phyloP scores from a whole-genome alignment of 2,329 filamentous ascomycete species.

The Dothideomycetes sp. region DNA sequence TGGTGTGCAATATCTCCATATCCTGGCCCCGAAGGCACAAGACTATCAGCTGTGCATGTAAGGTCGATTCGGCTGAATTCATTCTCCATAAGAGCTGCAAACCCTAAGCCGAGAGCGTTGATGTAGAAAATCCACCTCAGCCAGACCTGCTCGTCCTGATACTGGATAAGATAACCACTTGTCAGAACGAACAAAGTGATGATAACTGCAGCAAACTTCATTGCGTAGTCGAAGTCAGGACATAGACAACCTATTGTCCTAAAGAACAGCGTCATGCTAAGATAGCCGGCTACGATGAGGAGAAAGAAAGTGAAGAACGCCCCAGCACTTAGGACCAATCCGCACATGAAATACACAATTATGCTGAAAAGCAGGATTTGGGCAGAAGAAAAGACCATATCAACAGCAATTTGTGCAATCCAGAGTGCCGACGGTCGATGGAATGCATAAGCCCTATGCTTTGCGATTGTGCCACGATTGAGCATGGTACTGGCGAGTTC shows the following conservation, averaged over 20 bases:
- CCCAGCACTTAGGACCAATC: constrained; percentile 55
- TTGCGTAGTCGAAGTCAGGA: constrained; percentile 74
- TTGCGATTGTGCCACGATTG: constrained; percentile 67
- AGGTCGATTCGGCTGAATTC: constrained; percentile 64
- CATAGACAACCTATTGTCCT: constrained; percentile 63
- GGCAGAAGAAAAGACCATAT: constrained; percentile 54
- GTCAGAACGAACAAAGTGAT: constrained; percentile 77
- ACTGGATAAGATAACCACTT: constrained; percentile 75
- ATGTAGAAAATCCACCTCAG: constrained; percentile 71
- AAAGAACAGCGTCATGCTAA: constrained; percentile 66
- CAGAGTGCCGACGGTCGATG: constrained; percentile 72
- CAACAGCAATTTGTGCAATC: constrained; percentile 73
- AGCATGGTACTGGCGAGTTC: constrained; percentile 68
- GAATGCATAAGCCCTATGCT: constrained; percentile 74
- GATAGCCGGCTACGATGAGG: constrained; percentile 22
- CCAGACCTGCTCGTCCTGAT: constrained; percentile 63
- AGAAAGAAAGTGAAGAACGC: constrained; percentile 67
- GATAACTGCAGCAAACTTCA: constrained; percentile 65
- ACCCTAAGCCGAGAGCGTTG: constrained; percentile 63
- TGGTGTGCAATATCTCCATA: constrained; percentile 65
- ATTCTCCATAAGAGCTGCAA: constrained; percentile 74
- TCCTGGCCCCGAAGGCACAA: constrained; percentile 59
- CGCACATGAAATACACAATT: constrained; percentile 72
- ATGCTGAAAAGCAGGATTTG: constrained; percentile 64
- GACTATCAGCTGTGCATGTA: constrained; percentile 54